Conservation (phyloP, 768 basidiomycete species). For the Boletus pseudo-olivaceus region DNA sequence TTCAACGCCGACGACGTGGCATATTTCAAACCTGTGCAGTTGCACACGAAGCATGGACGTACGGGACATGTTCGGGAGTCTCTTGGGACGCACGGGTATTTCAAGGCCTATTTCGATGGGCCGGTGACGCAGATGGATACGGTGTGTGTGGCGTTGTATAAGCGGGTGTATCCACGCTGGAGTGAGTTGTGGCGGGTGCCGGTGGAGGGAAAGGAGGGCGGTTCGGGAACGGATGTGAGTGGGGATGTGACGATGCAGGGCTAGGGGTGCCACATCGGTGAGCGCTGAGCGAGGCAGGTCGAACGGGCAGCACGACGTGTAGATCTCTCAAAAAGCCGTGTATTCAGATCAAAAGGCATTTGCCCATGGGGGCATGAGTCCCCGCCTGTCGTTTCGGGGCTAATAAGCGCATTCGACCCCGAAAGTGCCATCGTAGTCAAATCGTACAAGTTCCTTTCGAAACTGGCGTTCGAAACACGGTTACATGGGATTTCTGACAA, state of each 20-base stretch:
- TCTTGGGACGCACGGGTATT: conserved; percentile 95
- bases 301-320: neutral
- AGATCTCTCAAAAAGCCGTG: neutral
- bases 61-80: conserved; percentile 88
- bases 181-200: conserved; percentile 47
- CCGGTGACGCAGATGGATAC: conserved; percentile 96
- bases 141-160: conserved; percentile 93
- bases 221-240: neutral
- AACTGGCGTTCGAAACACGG: neutral
- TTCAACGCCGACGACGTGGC: conserved; percentile 91
- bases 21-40: conserved; percentile 91
- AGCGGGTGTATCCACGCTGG: conserved; percentile 92
- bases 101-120: conserved; percentile 94
- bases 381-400: neutral
- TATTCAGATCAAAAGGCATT: neutral
- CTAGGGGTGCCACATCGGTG: neutral
- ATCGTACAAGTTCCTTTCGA: neutral
- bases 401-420: neutral
- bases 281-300: no score
- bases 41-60: conserved; percentile 89
- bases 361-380: no score
- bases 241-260: conserved; percentile 30
- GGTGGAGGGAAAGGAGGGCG: neutral
- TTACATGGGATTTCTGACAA: neutral
- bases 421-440: no score